Conservation (phyloP, 805 yeast species). For the Saturnispora quitensis region DNA sequence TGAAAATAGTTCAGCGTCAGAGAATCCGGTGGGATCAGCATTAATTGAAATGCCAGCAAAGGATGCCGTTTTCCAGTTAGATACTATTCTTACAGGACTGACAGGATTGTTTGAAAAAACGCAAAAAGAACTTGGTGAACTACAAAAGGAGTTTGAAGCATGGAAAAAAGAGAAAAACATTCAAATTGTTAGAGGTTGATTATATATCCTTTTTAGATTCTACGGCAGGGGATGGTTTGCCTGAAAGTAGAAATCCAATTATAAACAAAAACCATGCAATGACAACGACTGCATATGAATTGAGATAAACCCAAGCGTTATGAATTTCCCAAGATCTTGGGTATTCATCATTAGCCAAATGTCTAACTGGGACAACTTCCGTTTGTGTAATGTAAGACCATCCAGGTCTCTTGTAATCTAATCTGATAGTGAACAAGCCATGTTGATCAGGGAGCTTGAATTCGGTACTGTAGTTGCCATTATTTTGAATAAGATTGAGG, state of each 20-base stretch:
- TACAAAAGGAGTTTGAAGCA: constrained; percentile 34
- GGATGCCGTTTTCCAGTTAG: constrained; percentile 60
- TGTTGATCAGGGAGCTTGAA: constrained; percentile 90
- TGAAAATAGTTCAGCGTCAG: constrained; percentile 3
- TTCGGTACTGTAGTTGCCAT: constrained; percentile 40
- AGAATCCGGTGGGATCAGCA: constrained; percentile 30
- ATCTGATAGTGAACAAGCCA: constrained; percentile 84
- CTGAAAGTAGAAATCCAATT: constrained; percentile 44
- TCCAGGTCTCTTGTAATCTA: constrained; percentile 75
- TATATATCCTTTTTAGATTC: constrained; percentile 18
- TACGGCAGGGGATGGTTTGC: constrained; percentile 13
- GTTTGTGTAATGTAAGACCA: constrained; percentile 55
- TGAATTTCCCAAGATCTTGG: constrained; percentile 88
- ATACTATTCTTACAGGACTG: constrained; percentile 45
- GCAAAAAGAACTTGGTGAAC: constrained; percentile 30
- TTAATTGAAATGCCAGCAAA: constrained; percentile 73
- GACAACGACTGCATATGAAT: constrained; percentile 61
- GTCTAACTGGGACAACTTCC: constrained; percentile 76
- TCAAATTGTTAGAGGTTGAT: constrained; percentile 32
- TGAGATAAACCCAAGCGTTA: constrained; percentile 85
- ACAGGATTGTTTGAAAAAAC: constrained; percentile 31
- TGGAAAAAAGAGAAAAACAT: constrained; percentile 46
- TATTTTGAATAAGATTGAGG: constrained; percentile 43
- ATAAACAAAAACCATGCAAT: constrained; percentile 72
- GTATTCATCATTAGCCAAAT: constrained; percentile 91